Evolutionary conservation across 2,329 filamentous ascomycete species (phyloP), one percentile per base, ranked within the genome.

Genomic region (Cladosporium halotolerans): DNA sequence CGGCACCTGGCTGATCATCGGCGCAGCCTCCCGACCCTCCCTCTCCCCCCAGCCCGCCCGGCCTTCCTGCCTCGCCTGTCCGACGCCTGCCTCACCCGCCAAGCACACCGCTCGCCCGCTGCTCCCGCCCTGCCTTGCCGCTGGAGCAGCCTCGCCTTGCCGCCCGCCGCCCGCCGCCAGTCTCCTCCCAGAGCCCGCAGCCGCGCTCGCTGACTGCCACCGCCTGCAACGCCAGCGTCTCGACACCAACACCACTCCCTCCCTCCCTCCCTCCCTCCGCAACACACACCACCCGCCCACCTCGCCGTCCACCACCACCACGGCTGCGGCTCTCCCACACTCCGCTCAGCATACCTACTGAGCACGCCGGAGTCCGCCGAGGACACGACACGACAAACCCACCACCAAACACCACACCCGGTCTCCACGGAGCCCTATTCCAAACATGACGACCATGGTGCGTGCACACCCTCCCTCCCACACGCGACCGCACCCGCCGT

Each of bases 401-500:
- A 28, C 23, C 42, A 9, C 18, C 46, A 28, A 52, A 16, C 48
- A 52, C 19, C 42, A 40, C 57, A 38, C 62, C 60, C 60, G 60
- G 42, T 55, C 38, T 53, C 54, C 59, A 64, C 63, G 63, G 60
- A 57, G 23, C 23, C 60, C 56, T n/a, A 52, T 49, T 39, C 14
- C 52, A 60, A 77, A 68, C 66, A 83, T 83, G 80, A 81, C 80
- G 73, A 82, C 80, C 70, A 83, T 83, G 80, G 80, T 83, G 75
- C 64, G 75, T 66, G 18, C 8, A 18, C 40, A 28, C 48, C 66
- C 62, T 63, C 62, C 59, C 60, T 65, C 64, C 60, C 60, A 65
- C 64, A 45, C 36, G 44, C 47, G 16, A 33, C 46, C 19, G n/a
- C 39, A 39, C 45, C 42, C 13, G 36, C 36, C 19, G 9, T 44